These are phyloP conservation scores for Plantago elongata DNA, from an alignment of 257 asterid species.

Conservation along the genomic window DNA sequence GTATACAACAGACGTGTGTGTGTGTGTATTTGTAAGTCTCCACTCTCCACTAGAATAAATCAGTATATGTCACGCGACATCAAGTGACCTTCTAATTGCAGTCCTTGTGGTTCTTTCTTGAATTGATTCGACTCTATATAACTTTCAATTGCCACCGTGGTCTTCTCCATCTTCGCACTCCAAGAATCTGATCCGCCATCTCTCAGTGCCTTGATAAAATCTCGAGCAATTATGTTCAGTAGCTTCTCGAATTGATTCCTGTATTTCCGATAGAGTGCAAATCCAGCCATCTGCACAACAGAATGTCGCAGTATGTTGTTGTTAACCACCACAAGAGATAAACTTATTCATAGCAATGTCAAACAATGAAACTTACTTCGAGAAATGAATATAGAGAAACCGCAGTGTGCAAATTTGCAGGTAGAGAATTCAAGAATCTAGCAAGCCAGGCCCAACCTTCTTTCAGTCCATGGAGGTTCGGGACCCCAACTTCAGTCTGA, in stretches of 20 bases:
- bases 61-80: conserved; percentile 30
- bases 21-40: neutral
- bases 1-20: no score
- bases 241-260: conserved; percentile 64
- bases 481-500: conserved; percentile 63
- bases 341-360: neutral
- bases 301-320: neutral
- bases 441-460: conserved; percentile 98
- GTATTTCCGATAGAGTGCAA: conserved; percentile 46
- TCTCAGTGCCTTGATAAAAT: conserved; percentile 46
- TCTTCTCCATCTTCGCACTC: conserved; percentile 37
- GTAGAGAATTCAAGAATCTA: conserved; percentile 72
- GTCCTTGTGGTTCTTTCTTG: conserved; percentile 60
- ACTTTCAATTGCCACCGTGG: conserved; percentile 29
- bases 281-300: conserved; percentile 69
- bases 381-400: conserved; percentile 69
- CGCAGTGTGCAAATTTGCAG: conserved; percentile 75
- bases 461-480: conserved; percentile 60
- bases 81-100: conserved; percentile 35
- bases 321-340: no score
- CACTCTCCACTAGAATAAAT: neutral
- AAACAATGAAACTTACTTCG: conserved; percentile 46
- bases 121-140: conserved; percentile 60
- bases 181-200: conserved; percentile 37
- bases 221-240: conserved; percentile 35